Evolutionary conservation across 2,329 filamentous ascomycete species (phyloP), one percentile per base, ranked within the genome.

Genomic region (Cyphellophora attinorum): DNA sequence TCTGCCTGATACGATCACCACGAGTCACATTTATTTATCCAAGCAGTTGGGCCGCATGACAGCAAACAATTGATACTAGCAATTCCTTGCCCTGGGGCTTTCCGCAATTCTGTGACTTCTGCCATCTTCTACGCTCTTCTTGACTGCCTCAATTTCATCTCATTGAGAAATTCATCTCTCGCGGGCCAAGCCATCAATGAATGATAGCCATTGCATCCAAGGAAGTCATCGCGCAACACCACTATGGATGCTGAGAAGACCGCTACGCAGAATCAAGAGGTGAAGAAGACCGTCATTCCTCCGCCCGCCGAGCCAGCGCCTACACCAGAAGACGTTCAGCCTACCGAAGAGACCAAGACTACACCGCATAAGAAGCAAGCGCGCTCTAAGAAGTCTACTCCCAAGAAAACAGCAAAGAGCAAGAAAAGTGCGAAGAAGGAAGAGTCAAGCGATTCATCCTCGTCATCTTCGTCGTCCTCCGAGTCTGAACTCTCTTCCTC

Each of bases 361-460:
- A 25, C 21, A 8, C n/a, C 21, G n/a, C 21, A n/a, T 8, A 25
- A 25, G 21, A 25, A 25, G 21, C 21, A 25, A 8, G 21, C 21
- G 21, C 21, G n/a, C 21, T 25, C 8, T n/a, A 25, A 25, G 30
- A 39, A 35, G n/a, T 12, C 25, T 16, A 29, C 36, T 33, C 12
- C 36, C 11, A 12, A 29, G 13, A 35, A 36, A 28, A 6, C 18
- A 6, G 34, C 33, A 19, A 42, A 39, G 36, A 38, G 38, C n/a
- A n/a, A 31, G 25, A 35, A 36, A 28, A 6, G 15, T 11, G 34
- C 33, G 19, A 42, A 39, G 36, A 38, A 39, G 27, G 32, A 39
- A 19, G 27, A 16, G 10, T 12, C n/a, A n/a, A 15, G 11, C 11
- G 29, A 35, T 14, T 29, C 35, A 11, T 38, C 34, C 14, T 18